Base-by-base conservation (phyloP, 495 filamentous ascomycete species). In the Talaromyces borbonicus region DNA sequence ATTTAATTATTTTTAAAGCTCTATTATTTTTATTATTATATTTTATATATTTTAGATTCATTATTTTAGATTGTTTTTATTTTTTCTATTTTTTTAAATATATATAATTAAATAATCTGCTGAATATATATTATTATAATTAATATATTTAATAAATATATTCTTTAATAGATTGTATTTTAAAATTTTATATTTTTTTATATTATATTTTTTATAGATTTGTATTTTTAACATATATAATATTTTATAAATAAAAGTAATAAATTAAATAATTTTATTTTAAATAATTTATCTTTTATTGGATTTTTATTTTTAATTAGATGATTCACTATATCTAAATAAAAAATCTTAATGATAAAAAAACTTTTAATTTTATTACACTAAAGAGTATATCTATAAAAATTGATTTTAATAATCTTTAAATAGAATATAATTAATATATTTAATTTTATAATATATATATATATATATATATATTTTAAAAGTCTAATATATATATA, bases 31-130 rank as follows among this genome's bases (percentile, higher is more conserved):
- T n/a, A n/a, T n/a, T n/a, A n/a, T n/a, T n/a, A n/a, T n/a, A n/a
- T n/a, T n/a, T n/a, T n/a, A n/a, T 50, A 47, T 41, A 46, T 52
- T 46, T 35, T 41, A 41, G 45, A 41, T 29, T 29, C 36, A 51
- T 38, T 47, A 16, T 45, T 31, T 24, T 50, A 46, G 31, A 38
- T 43, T 31, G 38, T 48, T 48, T 37, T 44, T 20, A 38, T 38
- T 27, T 38, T 39, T 46, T 29, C 39, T 38, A 46, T 23, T 18
- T 23, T n/a, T 30, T 29, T 46, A 43, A 35, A 23, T 50, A 36
- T 53, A 43, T 41, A 39, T 46, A 49, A 46, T n/a, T 31, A 49
- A 29, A 29, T 29, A 29, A 6, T 11, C 11, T 29, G 11, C 11
- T 6, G 26, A 29, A 29, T 29, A 29, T 5, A 6, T 11, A 6